Evolutionary conservation across 2,329 filamentous ascomycete species (phyloP).

Genomic region (Sporothrix schenckii): DNA sequence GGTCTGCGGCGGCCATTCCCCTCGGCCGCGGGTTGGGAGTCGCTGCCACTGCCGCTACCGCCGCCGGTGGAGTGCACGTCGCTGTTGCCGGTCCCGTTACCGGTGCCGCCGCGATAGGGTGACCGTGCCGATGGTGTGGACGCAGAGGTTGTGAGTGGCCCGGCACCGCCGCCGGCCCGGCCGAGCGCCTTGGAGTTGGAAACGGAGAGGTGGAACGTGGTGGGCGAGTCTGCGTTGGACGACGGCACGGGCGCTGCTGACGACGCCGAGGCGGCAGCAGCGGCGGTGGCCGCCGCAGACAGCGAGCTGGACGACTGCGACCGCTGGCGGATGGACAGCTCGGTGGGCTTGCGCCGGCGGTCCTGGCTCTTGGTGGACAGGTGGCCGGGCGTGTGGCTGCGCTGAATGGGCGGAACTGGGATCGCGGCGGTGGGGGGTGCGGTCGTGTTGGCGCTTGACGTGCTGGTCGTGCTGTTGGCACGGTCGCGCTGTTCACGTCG

Average conservation of each 20-base stretch:
- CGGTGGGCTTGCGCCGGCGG: conserved; percentile 54
- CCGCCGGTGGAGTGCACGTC: conserved; percentile 28
- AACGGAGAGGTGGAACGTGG: conserved; percentile 30
- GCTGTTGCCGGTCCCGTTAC: conserved; percentile 33
- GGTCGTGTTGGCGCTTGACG: conserved; percentile 34
- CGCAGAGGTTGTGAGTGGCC: conserved; percentile 14
- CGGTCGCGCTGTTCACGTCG: conserved; percentile 32
- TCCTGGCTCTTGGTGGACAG: conserved; percentile 61
- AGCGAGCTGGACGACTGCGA: conserved; percentile 53
- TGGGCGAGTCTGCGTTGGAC: conserved; percentile 37
- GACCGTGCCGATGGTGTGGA: conserved; percentile 28
- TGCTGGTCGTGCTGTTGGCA: conserved; percentile 39
- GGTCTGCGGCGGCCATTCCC: conserved; percentile 47
- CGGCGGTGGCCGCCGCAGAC: conserved; percentile 35
- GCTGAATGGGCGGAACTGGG: conserved; percentile 47
- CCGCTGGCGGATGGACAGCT: conserved; percentile 58
- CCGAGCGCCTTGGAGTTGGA: conserved; percentile 25
- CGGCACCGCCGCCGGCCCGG: neutral
- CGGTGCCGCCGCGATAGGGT: conserved; percentile 38
- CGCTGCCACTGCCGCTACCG: conserved; percentile 33
- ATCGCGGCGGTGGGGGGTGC: conserved; percentile 43
- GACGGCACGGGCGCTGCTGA: conserved; percentile 35
- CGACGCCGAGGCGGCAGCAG: conserved; percentile 34
- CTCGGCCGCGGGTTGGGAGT: conserved; percentile 32
- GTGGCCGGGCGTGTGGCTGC: conserved; percentile 66